Conservation (phyloP, 2,329 filamentous ascomycete species). For the Sphaerulina vaccinii region DNA sequence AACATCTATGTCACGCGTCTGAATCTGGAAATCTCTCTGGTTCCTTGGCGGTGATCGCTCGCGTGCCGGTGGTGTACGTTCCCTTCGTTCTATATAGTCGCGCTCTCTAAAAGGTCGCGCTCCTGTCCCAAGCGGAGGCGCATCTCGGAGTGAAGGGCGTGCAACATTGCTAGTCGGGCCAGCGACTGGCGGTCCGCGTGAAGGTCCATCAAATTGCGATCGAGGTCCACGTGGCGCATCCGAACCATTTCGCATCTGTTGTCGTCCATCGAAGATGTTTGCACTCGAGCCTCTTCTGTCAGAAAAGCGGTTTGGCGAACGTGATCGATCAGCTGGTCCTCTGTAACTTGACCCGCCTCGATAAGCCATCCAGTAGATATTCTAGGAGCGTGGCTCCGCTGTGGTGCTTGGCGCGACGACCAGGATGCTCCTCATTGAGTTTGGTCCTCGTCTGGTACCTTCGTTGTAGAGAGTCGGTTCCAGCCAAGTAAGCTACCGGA, state of each 20-base stretch:
- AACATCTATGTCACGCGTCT: constrained; percentile 63
- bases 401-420: constrained; percentile 9
- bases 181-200: constrained; percentile 35
- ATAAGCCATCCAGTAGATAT: constrained; percentile 24
- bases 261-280: constrained; percentile 32
- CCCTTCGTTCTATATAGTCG: constrained; percentile 52
- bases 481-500: not conserved
- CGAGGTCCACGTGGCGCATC: constrained; percentile 82
- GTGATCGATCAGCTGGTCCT: constrained; percentile 59
- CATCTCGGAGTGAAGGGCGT: constrained; percentile 49
- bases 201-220: constrained; percentile 65
- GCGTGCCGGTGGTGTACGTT: constrained; percentile 61
- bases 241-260: constrained; percentile 29
- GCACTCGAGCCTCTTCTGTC: constrained; percentile 69
- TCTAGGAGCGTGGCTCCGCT: constrained; percentile 4
- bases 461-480: too few relatives aligned
- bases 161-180: constrained; percentile 56
- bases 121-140: constrained; percentile 56
- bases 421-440: not conserved
- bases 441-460: not conserved
- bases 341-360: constrained; percentile 24
- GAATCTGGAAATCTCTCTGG: constrained; percentile 59
- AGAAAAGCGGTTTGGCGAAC: constrained; percentile 67
- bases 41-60: constrained; percentile 64
- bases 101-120: constrained; percentile 57